Base-by-base conservation (phyloP, 2,329 filamentous ascomycete genomes). In the Incumbomyces lentus region DNA sequence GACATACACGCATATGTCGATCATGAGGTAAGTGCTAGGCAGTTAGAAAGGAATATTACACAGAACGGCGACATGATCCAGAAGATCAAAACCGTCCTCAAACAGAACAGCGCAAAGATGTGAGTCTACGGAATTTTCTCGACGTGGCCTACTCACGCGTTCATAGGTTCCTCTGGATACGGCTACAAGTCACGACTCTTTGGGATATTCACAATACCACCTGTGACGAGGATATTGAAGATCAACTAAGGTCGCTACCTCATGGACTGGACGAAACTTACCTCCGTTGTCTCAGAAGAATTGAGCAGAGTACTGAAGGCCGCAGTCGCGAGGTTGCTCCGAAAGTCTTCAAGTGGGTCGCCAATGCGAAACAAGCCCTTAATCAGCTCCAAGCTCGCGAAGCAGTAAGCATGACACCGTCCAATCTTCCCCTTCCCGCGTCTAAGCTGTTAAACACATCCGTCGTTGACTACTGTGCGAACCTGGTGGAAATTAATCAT, bases 311-410 rank as follows among this genome's bases (percentile, higher is more conserved):
- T 18, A 40, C 22, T 31, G 19, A 26, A 10, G 12, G 29, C n/a
- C 38, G 38, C 38, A 29, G 19, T 17, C 3, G 17, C 29, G 38
- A 40, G 13, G 16, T 40, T 17, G 38, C 38, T 5, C 38, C 38
- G 2, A 40, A 17, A 22, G 38, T 40, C 18, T 40, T 40, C 38
- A 40, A 40, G 29, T 40, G 38, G 38, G 26, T 40, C 12, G 16
- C 38, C 16, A 26, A 4, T 26, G 38, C 38, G 14, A 40, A 40
- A 26, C 38, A 31, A 29, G 18, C 38, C 3, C 16, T 40, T 11
- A 29, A 12, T 13, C 17, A 40, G 12, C 11, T 31, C 12, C 38
- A 40, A 29, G 26, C 14, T 13, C 38, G 26, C 18, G 38, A 40
- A 22, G 38, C 19, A 22, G 38, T 40, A 5, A 40, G 19, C 19